Percentiles rank a stretch among this genome's conserved stretches.
Evolutionary conservation across 768 basidiomycete genomes (phyloP).

Genomic region (Rhizopogon sp.): DNA sequence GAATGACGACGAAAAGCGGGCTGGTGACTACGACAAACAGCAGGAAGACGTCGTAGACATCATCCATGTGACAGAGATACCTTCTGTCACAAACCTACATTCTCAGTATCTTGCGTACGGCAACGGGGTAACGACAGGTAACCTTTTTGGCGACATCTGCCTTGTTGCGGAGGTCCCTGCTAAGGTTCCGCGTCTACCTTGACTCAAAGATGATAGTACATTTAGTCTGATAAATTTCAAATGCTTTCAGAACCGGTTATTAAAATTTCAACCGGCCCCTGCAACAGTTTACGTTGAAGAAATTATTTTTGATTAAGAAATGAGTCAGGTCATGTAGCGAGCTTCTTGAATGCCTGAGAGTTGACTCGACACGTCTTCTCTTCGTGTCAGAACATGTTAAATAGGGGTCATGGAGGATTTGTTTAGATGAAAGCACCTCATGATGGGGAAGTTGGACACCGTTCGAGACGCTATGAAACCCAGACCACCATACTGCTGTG

Average conservation of each 20-base stretch:
- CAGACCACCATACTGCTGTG: slow-evolving; percentile 1
- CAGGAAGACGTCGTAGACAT: slow-evolving; percentile 2
- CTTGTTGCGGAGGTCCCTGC: slow-evolving; percentile 6
- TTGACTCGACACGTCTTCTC: background rate
- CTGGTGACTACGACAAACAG: background rate
- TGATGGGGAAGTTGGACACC: background rate
- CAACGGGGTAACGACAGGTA: slow-evolving; percentile 9
- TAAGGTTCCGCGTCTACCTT: background rate
- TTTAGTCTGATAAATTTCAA: no score
- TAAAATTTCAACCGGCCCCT: background rate
- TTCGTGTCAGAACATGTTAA: background rate
- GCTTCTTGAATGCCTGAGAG: background rate
- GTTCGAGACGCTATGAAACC: slow-evolving; percentile 1
- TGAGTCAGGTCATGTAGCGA: background rate
- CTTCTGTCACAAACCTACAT: slow-evolving; percentile 4
- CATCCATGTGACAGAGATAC: slow-evolving; percentile 5
- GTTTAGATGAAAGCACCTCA: background rate
- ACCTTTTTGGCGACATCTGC: slow-evolving; percentile 14
- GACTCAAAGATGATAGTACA: no score
- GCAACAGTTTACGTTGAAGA: background rate
- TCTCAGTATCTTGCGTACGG: slow-evolving; percentile 12
- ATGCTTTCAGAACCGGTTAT: no score
- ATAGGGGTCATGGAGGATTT: background rate
- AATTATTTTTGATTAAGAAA: background rate
- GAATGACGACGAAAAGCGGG: background rate